Evolutionary conservation across 495 filamentous ascomycete genomes (phyloP), one percentile per base, ranked within the genome.

Genomic region (Xylaria acuta): DNA sequence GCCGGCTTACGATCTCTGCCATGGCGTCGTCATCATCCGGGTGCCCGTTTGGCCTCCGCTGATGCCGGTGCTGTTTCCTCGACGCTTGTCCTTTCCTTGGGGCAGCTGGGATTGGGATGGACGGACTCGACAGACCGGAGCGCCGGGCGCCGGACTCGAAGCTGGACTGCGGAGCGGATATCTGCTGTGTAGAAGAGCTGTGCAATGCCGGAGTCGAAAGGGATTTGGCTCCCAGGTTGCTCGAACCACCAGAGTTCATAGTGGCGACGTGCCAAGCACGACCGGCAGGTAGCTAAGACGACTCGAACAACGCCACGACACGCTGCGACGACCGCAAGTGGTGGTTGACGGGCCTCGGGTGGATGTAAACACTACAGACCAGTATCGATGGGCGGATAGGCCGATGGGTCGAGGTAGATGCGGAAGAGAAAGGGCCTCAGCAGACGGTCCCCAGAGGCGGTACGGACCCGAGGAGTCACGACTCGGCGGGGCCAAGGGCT

Each of bases 21-120:
- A 93, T 90, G 76, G 90, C 89, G 84, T 95, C 93, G 84, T 97
- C 94, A 51, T 83, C 80, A 81, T 88, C 85, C 27, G 75, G 68
- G 74, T 80, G 66, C 72, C 77, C 76, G 63, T 71, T 34, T 76
- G 85, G 85, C 71, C 83, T 82, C 75, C 83, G 84, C 77, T 86
- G 85, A 72, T 84, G 86, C 70, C 86, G 85, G 78, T 97, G 93
- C 79, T 93, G 93, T 79, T 89, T 93, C 81, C 90, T 90, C 64
- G 86, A 82, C 32, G 82, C 82, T 84, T 98, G 95, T 68, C 86
- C 90, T 82, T 94, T 97, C 72, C 93, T 86, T 6, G 90, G 82
- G 54, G 86, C 79, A 40, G 87, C 81, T 38, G 51, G 40, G 25
- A 84, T 82, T 8, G 85, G 78, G 43, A 77, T 80, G 47, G 89